phyloP scores from a whole-genome alignment of 768 basidiomycete genomes.

The Paxillus rubicundulus region DNA sequence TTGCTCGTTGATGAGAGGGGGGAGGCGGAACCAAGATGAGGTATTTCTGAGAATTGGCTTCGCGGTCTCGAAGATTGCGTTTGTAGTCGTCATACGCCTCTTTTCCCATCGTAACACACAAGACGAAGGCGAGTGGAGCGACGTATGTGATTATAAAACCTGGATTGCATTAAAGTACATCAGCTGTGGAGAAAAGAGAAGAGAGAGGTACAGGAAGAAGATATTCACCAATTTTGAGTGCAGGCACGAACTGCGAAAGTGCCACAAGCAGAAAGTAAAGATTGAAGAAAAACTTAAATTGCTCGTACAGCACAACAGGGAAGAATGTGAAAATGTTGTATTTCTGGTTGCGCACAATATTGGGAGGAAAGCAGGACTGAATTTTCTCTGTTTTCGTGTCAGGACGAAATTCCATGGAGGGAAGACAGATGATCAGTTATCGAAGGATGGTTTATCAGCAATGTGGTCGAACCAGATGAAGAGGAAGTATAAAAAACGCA shows the following conservation, averaged over 20 bases:
- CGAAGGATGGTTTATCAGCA: slow-evolving; percentile 2
- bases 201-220: not conserved
- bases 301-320: slow-evolving; percentile 95
- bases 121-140: slow-evolving; percentile 93
- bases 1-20: slow-evolving; percentile 29
- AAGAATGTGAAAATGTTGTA: slow-evolving; percentile 97
- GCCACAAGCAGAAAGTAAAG: slow-evolving; percentile 97
- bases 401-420: no score
- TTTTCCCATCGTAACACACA: slow-evolving; percentile 95
- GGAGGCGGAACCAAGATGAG: slow-evolving; percentile 64
- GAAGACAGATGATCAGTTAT: not conserved
- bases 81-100: slow-evolving; percentile 99
- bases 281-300: slow-evolving; percentile 99
- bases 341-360: slow-evolving; percentile 96
- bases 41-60: slow-evolving; percentile 94
- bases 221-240: slow-evolving; percentile 85
- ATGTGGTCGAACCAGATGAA: not conserved
- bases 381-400: slow-evolving; percentile 54
- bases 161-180: slow-evolving; percentile 26
- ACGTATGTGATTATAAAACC: slow-evolving; percentile 96
- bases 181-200: not conserved
- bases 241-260: slow-evolving; percentile 92
- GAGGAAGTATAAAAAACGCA: slow-evolving; percentile 22
- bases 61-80: slow-evolving; percentile 84
- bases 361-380: slow-evolving; percentile 73